Base-by-base conservation (phyloP, 2,329 filamentous ascomycete genomes). In the Diaporthe humulicola region DNA sequence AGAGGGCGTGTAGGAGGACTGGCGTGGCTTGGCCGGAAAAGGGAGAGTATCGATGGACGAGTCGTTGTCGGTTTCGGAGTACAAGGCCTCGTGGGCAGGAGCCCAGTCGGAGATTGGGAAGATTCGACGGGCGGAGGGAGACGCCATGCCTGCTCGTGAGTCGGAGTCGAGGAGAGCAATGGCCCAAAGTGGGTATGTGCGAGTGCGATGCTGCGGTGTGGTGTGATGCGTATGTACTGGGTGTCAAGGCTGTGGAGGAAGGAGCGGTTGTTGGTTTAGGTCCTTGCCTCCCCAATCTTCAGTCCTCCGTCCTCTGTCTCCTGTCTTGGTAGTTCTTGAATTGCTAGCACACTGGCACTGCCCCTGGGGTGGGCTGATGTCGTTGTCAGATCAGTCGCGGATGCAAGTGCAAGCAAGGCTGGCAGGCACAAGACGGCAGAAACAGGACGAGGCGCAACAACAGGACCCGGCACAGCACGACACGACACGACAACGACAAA, bases 41-140 rank as follows among this genome's bases (percentile, higher is more conserved):
- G 73, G 73, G 33, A 76, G 73, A 28, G 75, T 76, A 25, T 74
- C 75, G 73, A 76, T 76, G 61, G 75, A 76, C 30, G 75, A 76
- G 73, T 76, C 75, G 69, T 76, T 76, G 48, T 73, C 75, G 60
- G 73, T 52, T 77, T 84, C 79, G 30, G 67, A 60, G 82, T 84
- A 82, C 77, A 83, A 83, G 79, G 86, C 83, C 78, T 88, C 86
- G 77, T 86, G 86, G 70, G 79, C 77, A 30, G 84, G 81, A 56
- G 84, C 83, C 86, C 84, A 86, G 76, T 87, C 86, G 76, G 81
- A 80, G 74, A 85, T 78, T 69, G 83, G 82, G 76, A 85, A 83
- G 75, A 85, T 82, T 78, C 84, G 81, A 76, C 79, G 81, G 77
- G 85, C 81, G 79, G 83, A 83, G 66, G 72, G 33, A 61, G 74